Evolutionary conservation across 495 filamentous ascomycete species (phyloP).

Genomic region (Trichoderma erinaceum): DNA sequence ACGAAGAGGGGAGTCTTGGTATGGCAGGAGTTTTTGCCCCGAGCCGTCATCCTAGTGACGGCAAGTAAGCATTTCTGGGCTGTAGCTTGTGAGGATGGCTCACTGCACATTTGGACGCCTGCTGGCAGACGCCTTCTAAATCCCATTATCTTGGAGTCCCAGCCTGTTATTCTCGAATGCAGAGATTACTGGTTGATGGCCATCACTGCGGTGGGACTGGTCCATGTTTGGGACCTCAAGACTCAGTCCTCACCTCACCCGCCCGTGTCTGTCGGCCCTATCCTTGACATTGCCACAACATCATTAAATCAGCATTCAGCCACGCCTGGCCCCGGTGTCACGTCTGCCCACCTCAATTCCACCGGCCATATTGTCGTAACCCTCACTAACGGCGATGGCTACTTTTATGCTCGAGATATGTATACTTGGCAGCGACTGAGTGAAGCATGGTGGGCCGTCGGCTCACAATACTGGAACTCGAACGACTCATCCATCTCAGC

Average conservation of each 20-base stretch:
- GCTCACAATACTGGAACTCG: slow-evolving; percentile 98
- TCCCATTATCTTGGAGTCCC: slow-evolving; percentile 79
- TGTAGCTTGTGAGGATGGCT: slow-evolving; percentile 87
- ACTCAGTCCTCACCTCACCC: slow-evolving; percentile 80
- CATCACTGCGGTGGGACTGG: slow-evolving; percentile 81
- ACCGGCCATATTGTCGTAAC: slow-evolving; percentile 76
- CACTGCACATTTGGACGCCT: slow-evolving; percentile 89
- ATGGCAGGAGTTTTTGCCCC: slow-evolving; percentile 91
- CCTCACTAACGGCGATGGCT: slow-evolving; percentile 88
- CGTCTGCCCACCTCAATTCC: slow-evolving; percentile 84
- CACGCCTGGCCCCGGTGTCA: slow-evolving; percentile 69
- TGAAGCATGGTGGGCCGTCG: slow-evolving; percentile 96
- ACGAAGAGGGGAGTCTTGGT: slow-evolving; percentile 75
- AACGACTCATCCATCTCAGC: slow-evolving; percentile 77
- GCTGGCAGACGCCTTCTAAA: slow-evolving; percentile 83
- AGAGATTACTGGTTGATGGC: slow-evolving; percentile 83
- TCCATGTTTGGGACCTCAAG: slow-evolving; percentile 89
- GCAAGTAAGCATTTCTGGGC: slow-evolving; percentile 89
- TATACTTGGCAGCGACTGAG: slow-evolving; percentile 91
- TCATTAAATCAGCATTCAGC: slow-evolving; percentile 62
- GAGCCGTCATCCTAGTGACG: slow-evolving; percentile 74
- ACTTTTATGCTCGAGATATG: slow-evolving; percentile 73
- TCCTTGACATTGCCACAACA: slow-evolving; percentile 72
- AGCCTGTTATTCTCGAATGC: slow-evolving; percentile 88
- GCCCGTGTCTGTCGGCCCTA: slow-evolving; percentile 81